These are phyloP conservation scores for Capsicum chinense DNA, from an alignment of 257 asterid species.

Conservation along the genomic window DNA sequence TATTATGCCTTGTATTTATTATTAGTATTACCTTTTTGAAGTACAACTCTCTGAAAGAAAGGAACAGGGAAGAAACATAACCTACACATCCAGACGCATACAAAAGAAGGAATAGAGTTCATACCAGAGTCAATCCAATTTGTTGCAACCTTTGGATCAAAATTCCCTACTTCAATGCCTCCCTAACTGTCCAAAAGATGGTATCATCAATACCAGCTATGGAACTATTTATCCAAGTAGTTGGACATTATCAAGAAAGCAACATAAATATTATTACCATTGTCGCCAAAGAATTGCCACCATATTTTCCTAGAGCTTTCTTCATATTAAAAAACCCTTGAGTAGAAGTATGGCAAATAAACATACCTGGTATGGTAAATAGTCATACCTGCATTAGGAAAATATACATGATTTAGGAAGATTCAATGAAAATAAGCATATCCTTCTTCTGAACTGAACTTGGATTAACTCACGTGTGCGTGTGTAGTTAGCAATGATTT, in stretches of 20 bases:
- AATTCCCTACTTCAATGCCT: constrained; percentile 62
- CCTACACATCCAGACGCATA: too few relatives aligned
- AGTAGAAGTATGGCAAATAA: constrained; percentile 90
- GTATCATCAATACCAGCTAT: constrained; percentile 34
- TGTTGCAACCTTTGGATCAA: constrained; percentile 88
- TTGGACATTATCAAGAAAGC: constrained; percentile 5
- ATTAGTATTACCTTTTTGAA: too few relatives aligned
- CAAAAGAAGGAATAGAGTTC: too few relatives aligned
- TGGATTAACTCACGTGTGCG: constrained; percentile 57
- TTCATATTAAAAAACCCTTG: constrained; percentile 91
- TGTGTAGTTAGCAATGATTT: constrained; percentile 77
- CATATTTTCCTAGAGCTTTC: constrained; percentile 95
- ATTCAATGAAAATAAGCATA: constrained; percentile 25
- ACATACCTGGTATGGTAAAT: too few relatives aligned
- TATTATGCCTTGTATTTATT: too few relatives aligned
- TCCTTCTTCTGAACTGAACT: constrained; percentile 22
- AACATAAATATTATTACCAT: constrained; percentile 49
- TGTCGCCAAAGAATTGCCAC: constrained; percentile 98
- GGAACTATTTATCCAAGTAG: neutral
- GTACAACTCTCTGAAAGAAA: too few relatives aligned
- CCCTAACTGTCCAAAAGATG: constrained; percentile 67
- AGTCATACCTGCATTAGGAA: constrained; percentile 64
- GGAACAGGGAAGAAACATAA: too few relatives aligned
- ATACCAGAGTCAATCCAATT: constrained; percentile 92
- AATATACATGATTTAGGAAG: neutral